Percentiles rank a stretch among this genome's conserved stretches.
Conservation (phyloP, 768 basidiomycete species). For the Tephrocybe sp. region DNA sequence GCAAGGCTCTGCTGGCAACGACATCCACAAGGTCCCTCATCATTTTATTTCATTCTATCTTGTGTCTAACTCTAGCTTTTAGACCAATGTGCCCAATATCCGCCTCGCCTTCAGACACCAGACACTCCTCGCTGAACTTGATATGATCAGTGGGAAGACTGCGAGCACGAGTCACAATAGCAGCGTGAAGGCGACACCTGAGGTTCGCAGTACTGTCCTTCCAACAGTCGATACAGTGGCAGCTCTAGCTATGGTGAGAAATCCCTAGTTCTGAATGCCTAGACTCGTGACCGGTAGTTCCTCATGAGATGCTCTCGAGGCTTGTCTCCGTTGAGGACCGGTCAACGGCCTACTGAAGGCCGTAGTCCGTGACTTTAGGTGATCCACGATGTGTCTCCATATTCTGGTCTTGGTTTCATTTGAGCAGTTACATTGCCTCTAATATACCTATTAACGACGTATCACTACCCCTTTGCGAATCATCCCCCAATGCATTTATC, state of each 20-base stretch:
- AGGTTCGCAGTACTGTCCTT: slow-evolving; percentile 21
- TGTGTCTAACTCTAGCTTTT: background rate
- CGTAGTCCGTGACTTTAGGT: too few relatives aligned
- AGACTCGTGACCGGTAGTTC: too few relatives aligned
- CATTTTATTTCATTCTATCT: background rate
- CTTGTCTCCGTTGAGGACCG: too few relatives aligned
- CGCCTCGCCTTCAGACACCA: slow-evolving; percentile 89
- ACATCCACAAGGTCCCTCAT: slow-evolving; percentile 85
- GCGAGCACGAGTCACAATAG: background rate
- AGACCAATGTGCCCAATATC: slow-evolving; percentile 98
- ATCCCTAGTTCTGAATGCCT: too few relatives aligned
- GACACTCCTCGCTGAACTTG: slow-evolving; percentile 84
- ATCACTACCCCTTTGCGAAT: too few relatives aligned
- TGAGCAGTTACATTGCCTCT: too few relatives aligned
- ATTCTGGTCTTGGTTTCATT: too few relatives aligned
- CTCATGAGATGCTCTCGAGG: too few relatives aligned
- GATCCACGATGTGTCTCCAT: too few relatives aligned
- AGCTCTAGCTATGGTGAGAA: slow-evolving; percentile 34
- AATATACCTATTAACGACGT: too few relatives aligned
- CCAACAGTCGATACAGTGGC: slow-evolving; percentile 35
- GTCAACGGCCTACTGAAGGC: too few relatives aligned
- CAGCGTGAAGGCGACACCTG: slow-evolving; percentile 10
- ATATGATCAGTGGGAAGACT: slow-evolving; percentile 49
- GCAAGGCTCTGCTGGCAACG: slow-evolving; percentile 90
- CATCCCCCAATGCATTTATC: too few relatives aligned